Evolutionary conservation across 108 stramenopile genomes (phyloP), one percentile per base, ranked within the genome.

Genomic region (Nannochloropsis granulata): DNA sequence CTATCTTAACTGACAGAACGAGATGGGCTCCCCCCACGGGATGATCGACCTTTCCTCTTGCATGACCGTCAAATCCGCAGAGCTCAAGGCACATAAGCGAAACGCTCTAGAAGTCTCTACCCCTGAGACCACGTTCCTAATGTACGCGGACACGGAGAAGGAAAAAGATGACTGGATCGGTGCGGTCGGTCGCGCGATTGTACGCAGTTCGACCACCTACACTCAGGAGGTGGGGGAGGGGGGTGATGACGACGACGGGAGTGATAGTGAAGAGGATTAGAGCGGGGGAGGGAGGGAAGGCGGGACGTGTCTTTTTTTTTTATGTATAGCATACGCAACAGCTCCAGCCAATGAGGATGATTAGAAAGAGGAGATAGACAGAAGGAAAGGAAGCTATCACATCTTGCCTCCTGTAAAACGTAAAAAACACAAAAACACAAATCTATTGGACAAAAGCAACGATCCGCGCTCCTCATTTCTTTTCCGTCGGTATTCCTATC

Each of bases 101-200:
- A 93, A 99, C 86, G 94, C 96, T 79, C 94, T 99, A 81, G 99
- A 98, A 89, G 97, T 99, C 44, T 94, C 94, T 82, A 99, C 99
- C 24, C 94, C 93, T 13, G 96, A 97, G 86, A 92, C 91, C 14
- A 97, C 95, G 13, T 99, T 93, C 91, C 89, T 97, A 78, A 90
- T 98, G 83, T 99, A 94, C 90, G 99, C 99, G 82, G 97, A 97
- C 87, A 96, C 96, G 21, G 98, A 98, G 90, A 83, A 88, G 88
- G 96, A 97, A 87, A 99, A 99, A 90, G 99, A 99, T 85, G 98
- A 98, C 86, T 99, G 99, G 99, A 99, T 99, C 86, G 99, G 99
- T 11, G 94, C 95, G 16, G 95, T 98, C 13, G 98, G 98, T 42
- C 94, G 95, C 80, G 94, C 97, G n/a, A 99, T 99, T 86, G 98